phyloP scores from a whole-genome alignment of 495 filamentous ascomycete genomes.

The Daldinia concentrica region DNA sequence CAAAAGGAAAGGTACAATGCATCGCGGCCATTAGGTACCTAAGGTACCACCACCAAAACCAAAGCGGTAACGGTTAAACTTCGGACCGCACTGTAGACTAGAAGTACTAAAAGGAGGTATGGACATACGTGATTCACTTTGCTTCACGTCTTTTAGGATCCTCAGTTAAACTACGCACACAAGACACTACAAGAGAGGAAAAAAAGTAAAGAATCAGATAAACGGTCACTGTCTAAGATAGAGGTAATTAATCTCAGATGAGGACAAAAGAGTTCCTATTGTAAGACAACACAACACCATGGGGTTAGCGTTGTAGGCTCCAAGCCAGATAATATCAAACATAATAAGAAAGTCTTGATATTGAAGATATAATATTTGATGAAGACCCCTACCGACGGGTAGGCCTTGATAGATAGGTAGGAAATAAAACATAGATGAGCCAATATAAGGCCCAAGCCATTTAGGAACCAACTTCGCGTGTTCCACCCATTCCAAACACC shows the following conservation, averaged over 20 bases:
- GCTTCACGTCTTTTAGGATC: background rate
- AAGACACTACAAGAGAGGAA: background rate
- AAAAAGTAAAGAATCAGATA: background rate
- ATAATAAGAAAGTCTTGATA: background rate
- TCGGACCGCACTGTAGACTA: constrained; percentile 27
- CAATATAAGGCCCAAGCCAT: background rate
- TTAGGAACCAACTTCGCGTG: background rate
- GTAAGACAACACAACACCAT: background rate
- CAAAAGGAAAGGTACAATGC: constrained; percentile 32
- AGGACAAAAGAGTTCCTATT: background rate
- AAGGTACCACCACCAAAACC: constrained; percentile 5
- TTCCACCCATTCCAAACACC: background rate
- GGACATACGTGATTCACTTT: background rate
- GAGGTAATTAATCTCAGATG: background rate
- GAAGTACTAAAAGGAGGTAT: background rate
- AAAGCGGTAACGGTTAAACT: constrained; percentile 36
- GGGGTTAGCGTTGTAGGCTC: background rate
- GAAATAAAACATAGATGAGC: constrained; percentile 5
- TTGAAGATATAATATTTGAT: constrained; percentile 4
- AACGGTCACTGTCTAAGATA: constrained; percentile 1
- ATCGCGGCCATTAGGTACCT: constrained; percentile 12
- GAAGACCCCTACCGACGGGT: background rate
- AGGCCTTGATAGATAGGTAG: background rate
- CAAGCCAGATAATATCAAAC: background rate
- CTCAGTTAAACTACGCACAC: background rate